These are phyloP conservation scores for Hyphodiscus sp. DNA, from an alignment of 2,329 filamentous ascomycete genomes.

Conservation along the genomic window DNA sequence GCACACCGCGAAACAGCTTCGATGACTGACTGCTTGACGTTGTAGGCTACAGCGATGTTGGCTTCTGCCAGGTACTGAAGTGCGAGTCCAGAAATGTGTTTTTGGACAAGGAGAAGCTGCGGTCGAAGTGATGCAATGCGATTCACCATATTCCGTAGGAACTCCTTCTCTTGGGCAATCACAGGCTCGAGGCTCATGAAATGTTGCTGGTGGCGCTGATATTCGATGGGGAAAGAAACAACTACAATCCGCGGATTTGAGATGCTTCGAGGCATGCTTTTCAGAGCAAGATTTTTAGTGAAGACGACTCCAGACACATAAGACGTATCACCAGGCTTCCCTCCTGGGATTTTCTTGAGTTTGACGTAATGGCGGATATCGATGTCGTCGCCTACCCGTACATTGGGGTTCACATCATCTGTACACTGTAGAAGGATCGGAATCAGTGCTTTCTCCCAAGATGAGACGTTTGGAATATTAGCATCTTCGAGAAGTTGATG, in stretches of 20 bases:
- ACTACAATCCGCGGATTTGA: slow-evolving; percentile 80
- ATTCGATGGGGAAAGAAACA: slow-evolving; percentile 92
- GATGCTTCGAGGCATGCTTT: slow-evolving; percentile 90
- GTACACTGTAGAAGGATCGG: slow-evolving; percentile 88
- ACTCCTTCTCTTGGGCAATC: slow-evolving; percentile 94
- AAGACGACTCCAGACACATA: slow-evolving; percentile 97
- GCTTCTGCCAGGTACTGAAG: slow-evolving; percentile 82
- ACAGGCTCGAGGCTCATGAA: slow-evolving; percentile 98
- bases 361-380: slow-evolving; percentile 98
- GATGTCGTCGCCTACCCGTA: slow-evolving; percentile 86
- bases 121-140: slow-evolving; percentile 82
- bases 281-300: slow-evolving; percentile 91
- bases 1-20: slow-evolving; percentile 91
- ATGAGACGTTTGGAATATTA: slow-evolving; percentile 61
- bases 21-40: slow-evolving; percentile 93
- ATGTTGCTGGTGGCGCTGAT: slow-evolving; percentile 83
- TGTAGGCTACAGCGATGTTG: slow-evolving; percentile 89
- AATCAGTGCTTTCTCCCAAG: slow-evolving; percentile 86
- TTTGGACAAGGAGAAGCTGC: slow-evolving; percentile 83
- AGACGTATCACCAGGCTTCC: slow-evolving; percentile 82
- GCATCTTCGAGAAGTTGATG: slow-evolving; percentile 76
- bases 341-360: slow-evolving; percentile 90
- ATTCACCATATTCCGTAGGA: slow-evolving; percentile 82
- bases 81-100: slow-evolving; percentile 85
- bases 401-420: slow-evolving; percentile 90